Conservation (phyloP, 2,329 filamentous ascomycete genomes). For the Ceratocystis harringtonii region DNA sequence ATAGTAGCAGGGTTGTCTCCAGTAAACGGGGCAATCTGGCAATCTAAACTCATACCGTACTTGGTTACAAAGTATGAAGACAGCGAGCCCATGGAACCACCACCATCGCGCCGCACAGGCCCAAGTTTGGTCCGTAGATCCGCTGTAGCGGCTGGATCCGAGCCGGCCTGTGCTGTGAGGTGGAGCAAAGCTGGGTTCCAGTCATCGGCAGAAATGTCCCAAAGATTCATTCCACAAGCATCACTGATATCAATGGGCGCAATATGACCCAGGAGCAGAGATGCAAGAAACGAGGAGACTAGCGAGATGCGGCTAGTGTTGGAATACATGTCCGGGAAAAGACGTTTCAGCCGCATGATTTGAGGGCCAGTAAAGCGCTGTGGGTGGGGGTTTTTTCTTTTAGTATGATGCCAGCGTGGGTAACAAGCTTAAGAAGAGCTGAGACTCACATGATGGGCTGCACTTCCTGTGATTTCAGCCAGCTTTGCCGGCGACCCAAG, state of each 20-base stretch:
- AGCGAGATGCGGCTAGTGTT: constrained; percentile 76
- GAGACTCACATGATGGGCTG: constrained; percentile 71
- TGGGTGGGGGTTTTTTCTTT: background rate
- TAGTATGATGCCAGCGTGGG: background rate
- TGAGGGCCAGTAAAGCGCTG: constrained; percentile 95
- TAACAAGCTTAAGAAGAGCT: background rate
- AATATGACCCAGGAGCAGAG: constrained; percentile 68
- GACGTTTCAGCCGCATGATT: constrained; percentile 73
- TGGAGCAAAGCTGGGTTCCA: constrained; percentile 65
- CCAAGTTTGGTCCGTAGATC: constrained; percentile 68
- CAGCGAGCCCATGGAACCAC: constrained; percentile 59
- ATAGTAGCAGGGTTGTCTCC: constrained; percentile 96
- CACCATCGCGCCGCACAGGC: constrained; percentile 64
- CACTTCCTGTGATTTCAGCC: constrained; percentile 72
- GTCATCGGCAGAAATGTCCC: constrained; percentile 61
- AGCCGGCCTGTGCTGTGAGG: constrained; percentile 49
- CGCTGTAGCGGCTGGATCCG: constrained; percentile 35
- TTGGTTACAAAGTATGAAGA: constrained; percentile 62
- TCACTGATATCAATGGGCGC: constrained; percentile 89
- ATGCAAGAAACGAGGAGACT: constrained; percentile 89
- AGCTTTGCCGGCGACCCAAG: constrained; percentile 53
- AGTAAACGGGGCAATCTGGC: constrained; percentile 72
- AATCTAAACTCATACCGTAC: constrained; percentile 63
- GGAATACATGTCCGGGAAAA: constrained; percentile 66
- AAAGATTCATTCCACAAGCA: constrained; percentile 92